phyloP scores from a whole-genome alignment of 2,329 filamentous ascomycete species.

The Venturia oleaginea region DNA sequence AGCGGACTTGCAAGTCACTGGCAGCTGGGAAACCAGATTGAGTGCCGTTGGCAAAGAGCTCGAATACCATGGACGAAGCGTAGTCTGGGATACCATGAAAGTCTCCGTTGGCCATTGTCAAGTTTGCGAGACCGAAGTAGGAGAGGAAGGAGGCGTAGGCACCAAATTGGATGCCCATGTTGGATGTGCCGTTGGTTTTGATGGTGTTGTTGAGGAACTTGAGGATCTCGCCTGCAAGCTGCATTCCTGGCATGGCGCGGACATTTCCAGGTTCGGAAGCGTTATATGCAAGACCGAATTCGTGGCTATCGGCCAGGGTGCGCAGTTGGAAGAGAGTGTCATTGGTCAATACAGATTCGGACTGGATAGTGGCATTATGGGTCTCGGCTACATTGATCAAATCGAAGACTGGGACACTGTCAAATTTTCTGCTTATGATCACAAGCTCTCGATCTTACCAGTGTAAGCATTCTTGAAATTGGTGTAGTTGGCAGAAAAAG shows the following conservation, averaged over 20 bases:
- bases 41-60: constrained; percentile 50
- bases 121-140: constrained; percentile 51
- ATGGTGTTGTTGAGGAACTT: constrained; percentile 37
- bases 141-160: constrained; percentile 52
- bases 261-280: constrained; percentile 34
- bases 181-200: constrained; percentile 26
- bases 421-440: background rate
- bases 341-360: constrained; percentile 49
- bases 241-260: constrained; percentile 39
- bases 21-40: constrained; percentile 27
- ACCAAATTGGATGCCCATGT: constrained; percentile 49
- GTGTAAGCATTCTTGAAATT: constrained; percentile 55
- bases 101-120: constrained; percentile 42
- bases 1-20: constrained; percentile 48
- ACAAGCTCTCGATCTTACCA: constrained; percentile 42
- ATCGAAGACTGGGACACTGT: constrained; percentile 40
- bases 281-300: constrained; percentile 80
- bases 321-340: constrained; percentile 54
- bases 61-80: constrained; percentile 71
- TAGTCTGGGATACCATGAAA: constrained; percentile 80
- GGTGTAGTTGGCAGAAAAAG: constrained; percentile 40
- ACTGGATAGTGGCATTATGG: constrained; percentile 55
- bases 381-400: constrained; percentile 54
- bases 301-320: constrained; percentile 67
- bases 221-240: constrained; percentile 39